Conservation (phyloP, 441 rosid species). For the Gossypium trilobum region DNA sequence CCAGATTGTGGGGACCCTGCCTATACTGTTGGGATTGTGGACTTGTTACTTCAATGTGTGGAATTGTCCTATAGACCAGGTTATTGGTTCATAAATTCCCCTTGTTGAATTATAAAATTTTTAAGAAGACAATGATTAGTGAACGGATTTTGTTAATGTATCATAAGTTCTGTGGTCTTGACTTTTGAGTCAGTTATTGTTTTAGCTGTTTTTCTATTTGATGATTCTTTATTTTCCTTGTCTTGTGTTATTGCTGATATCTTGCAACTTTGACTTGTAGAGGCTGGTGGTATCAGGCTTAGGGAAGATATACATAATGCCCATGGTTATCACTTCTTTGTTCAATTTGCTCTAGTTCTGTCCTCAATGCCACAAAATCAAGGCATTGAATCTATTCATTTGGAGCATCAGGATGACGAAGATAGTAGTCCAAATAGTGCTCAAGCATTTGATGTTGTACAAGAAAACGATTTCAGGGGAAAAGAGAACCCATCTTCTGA, state of each 20-base stretch:
- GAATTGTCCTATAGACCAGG: constrained; percentile 95
- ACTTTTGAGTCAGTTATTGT: neutral
- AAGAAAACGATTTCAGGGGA: constrained; percentile 21
- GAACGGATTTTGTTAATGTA: neutral
- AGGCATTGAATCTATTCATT: constrained; percentile 29
- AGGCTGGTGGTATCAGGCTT: constrained; percentile 86
- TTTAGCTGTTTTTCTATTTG: constrained; percentile 3
- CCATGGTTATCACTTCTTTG: constrained; percentile 99
- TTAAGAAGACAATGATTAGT: neutral
- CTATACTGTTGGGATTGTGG: constrained; percentile 97
- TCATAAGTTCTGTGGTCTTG: constrained; percentile 14
- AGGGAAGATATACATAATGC: constrained; percentile 99
- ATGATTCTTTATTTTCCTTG: constrained; percentile 5
- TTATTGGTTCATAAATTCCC: constrained; percentile 29
- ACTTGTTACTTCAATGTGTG: constrained; percentile 95
- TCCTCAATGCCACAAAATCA: constrained; percentile 58
- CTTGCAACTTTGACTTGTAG: constrained; percentile 48
- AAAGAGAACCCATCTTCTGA: constrained; percentile 43
- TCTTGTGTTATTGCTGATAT: constrained; percentile 26
- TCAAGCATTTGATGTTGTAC: constrained; percentile 26
- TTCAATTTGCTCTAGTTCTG: constrained; percentile 82
- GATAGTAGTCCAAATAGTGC: constrained; percentile 31
- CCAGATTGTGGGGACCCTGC: constrained; percentile 89
- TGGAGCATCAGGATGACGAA: constrained; percentile 24
- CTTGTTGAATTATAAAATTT: constrained; percentile 8